Percentiles rank a stretch among this genome's conserved stretches.
These are phyloP conservation scores for Aspergillus nomiae DNA, from an alignment of 2,329 filamentous ascomycete genomes.

Conservation along the genomic window DNA sequence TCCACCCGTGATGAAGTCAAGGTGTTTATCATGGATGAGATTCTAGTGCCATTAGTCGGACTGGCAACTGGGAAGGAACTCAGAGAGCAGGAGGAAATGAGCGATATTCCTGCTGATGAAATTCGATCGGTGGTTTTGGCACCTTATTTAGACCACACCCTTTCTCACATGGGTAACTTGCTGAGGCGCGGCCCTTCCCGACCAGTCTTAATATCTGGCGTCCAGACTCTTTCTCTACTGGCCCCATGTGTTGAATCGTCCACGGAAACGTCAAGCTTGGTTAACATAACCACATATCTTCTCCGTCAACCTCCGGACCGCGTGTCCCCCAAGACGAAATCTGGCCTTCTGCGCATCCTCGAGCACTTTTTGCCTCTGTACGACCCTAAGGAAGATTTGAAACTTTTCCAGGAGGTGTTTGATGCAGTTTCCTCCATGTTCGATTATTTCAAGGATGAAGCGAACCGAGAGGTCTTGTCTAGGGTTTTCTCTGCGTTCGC, in stretches of 20 bases:
- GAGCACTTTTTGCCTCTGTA: constrained; percentile 76
- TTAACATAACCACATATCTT: constrained; percentile 78
- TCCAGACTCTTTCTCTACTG: constrained; percentile 76
- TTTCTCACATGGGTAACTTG: constrained; percentile 55
- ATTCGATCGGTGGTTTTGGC: constrained; percentile 40
- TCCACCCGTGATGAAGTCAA: constrained; percentile 88
- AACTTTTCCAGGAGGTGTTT: constrained; percentile 68
- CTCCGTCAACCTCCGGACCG: constrained; percentile 81
- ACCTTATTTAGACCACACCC: constrained; percentile 67
- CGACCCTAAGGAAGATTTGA: constrained; percentile 56
- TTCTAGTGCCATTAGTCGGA: constrained; percentile 70
- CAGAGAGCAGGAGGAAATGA: constrained; percentile 50
- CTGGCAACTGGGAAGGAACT: constrained; percentile 58
- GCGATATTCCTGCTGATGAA: constrained; percentile 42
- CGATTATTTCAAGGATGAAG: constrained; percentile 82
- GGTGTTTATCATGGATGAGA: constrained; percentile 71
- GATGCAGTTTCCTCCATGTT: constrained; percentile 78
- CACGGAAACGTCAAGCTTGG: constrained; percentile 68
- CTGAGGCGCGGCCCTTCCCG: constrained; percentile 65
- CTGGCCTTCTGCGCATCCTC: constrained; percentile 75
- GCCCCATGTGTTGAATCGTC: constrained; percentile 69
- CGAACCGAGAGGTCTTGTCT: constrained; percentile 73
- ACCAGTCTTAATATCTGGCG: constrained; percentile 74
- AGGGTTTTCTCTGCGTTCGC: constrained; percentile 73
- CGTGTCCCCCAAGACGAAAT: constrained; percentile 82